These are phyloP conservation scores for Penicillium malachiteum DNA, from an alignment of 495 filamentous ascomycete genomes.

Conservation along the genomic window DNA sequence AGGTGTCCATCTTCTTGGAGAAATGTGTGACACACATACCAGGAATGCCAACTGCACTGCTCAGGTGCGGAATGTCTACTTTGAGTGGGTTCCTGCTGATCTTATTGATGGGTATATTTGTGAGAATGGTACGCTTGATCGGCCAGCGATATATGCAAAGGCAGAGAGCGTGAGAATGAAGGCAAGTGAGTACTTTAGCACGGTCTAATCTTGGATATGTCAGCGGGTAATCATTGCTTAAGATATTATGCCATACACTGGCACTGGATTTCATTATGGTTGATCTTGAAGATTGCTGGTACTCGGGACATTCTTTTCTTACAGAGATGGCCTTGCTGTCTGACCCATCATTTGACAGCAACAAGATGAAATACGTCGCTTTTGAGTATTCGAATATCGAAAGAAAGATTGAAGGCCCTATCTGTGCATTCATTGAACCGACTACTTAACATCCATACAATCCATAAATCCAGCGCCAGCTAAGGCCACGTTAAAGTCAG, in stretches of 20 bases:
- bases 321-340: too few relatives aligned
- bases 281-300: too few relatives aligned
- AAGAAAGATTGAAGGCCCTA: slow-evolving; percentile 1
- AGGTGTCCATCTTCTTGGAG: slow-evolving; percentile 20
- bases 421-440: slow-evolving; percentile 21
- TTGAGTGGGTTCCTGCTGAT: slow-evolving; percentile 61
- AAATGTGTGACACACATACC: neutral
- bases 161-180: slow-evolving; percentile 27
- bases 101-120: slow-evolving; percentile 58
- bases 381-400: neutral
- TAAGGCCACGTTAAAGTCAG: slow-evolving; percentile 13
- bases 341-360: too few relatives aligned
- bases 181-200: slow-evolving; percentile 32
- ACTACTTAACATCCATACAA: slow-evolving; percentile 17
- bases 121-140: slow-evolving; percentile 45
- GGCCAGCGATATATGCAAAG: slow-evolving; percentile 28
- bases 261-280: too few relatives aligned
- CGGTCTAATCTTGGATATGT: too few relatives aligned
- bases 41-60: slow-evolving; percentile 21
- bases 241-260: too few relatives aligned
- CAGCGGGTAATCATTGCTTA: too few relatives aligned
- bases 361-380: neutral
- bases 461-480: slow-evolving; percentile 20
- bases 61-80: slow-evolving; percentile 57
- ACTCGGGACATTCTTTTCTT: too few relatives aligned